Percentiles rank a stretch among this genome's conserved stretches.
These are phyloP conservation scores for Austropuccinia psidii DNA, from an alignment of 1,284 basidiomycete species.

Conservation along the genomic window DNA sequence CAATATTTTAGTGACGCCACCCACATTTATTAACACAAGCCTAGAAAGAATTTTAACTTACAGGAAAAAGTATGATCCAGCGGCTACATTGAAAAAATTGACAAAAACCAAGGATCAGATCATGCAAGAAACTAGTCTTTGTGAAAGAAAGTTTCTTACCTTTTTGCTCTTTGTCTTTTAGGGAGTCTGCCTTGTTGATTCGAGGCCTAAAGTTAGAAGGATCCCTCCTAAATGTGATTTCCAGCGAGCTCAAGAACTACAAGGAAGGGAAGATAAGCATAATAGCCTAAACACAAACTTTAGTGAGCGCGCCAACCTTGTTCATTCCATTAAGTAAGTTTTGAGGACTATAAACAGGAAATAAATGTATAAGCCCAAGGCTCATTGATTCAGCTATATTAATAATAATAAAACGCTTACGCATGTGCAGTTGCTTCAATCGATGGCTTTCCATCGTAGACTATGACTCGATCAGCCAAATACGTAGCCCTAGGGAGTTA, in stretches of 20 bases:
- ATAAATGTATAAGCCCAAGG: not conserved
- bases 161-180: constrained; percentile 92
- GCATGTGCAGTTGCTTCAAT: constrained; percentile 72
- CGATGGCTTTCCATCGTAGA: constrained; percentile 81
- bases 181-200: constrained; percentile 85
- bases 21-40: not conserved
- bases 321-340: constrained; percentile 81
- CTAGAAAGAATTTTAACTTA: not conserved
- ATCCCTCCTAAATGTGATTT: constrained; percentile 93
- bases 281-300: no score
- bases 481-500: constrained; percentile 61
- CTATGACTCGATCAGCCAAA: constrained; percentile 91
- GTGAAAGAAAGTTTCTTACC: constrained; percentile 40
- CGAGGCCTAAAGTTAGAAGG: constrained; percentile 84
- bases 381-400: constrained; percentile 33
- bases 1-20: no score
- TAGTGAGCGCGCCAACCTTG: constrained; percentile 48
- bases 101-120: not conserved
- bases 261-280: no score
- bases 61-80: constrained; percentile 35
- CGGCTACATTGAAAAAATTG: constrained; percentile 1
- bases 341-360: constrained; percentile 57
- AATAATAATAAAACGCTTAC: constrained; percentile 52
- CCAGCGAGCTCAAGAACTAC: constrained; percentile 73
- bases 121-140: not conserved